phyloP scores from a whole-genome alignment of 441 rosid genomes.

The Hypseocharis bilobata region DNA sequence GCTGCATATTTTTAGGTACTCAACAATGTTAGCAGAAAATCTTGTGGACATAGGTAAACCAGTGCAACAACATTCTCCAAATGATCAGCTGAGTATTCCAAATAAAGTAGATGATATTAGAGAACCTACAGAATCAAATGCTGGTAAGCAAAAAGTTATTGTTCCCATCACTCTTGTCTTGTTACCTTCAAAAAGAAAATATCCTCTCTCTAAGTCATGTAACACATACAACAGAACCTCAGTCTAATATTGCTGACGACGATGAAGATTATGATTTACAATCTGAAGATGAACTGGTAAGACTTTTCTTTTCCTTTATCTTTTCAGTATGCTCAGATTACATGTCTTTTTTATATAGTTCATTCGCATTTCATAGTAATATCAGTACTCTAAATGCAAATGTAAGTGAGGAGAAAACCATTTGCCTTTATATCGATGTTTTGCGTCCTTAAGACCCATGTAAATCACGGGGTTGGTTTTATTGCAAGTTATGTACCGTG shows the following conservation, averaged over 20 bases:
- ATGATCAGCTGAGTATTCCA: constrained; percentile 25
- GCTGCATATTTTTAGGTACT: constrained; percentile 53
- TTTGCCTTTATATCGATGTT: not conserved
- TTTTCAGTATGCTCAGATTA: constrained; percentile 2
- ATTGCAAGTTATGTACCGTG: not conserved
- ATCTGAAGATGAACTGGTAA: constrained; percentile 66
- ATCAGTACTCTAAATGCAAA: no score
- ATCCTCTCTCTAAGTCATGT: constrained; percentile 15
- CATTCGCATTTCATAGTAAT: not conserved
- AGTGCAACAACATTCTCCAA: constrained; percentile 30
- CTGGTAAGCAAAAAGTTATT: constrained; percentile 36
- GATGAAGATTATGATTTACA: constrained; percentile 62
- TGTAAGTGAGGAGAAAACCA: not conserved
- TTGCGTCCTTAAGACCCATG: not conserved
- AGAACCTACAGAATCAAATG: constrained; percentile 31
- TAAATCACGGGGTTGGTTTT: constrained; percentile 1
- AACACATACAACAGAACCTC: constrained; percentile 33
- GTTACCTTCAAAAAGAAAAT: constrained; percentile 11
- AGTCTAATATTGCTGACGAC: constrained; percentile 36
- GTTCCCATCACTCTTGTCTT: constrained; percentile 13
- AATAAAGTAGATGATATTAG: constrained; percentile 28
- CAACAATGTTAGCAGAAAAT: constrained; percentile 98
- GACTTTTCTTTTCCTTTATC: constrained; percentile 26
- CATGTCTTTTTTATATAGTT: not conserved
- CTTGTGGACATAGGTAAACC: constrained; percentile 51